Evolutionary conservation across 805 yeast species (phyloP).

Genomic region (Metschnikowia sp.): DNA sequence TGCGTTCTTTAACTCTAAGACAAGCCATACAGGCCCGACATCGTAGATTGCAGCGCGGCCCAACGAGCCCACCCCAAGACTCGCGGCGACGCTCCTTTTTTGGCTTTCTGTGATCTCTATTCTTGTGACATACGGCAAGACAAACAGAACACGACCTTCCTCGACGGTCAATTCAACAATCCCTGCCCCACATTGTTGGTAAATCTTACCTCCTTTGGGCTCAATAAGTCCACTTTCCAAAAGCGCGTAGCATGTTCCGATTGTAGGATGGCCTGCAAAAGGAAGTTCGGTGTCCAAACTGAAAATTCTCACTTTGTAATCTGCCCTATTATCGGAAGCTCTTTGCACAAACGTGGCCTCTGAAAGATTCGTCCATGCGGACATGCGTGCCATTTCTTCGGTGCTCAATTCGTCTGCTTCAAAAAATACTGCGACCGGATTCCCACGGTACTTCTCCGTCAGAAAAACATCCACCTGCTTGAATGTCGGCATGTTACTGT

Average conservation of each 20-base stretch:
- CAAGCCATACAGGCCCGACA: constrained; percentile 50
- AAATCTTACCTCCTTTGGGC: constrained; percentile 23
- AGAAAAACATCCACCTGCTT: constrained; percentile 46
- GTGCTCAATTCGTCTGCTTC: constrained; percentile 37
- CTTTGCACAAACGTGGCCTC: constrained; percentile 53
- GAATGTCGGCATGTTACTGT: constrained; percentile 14
- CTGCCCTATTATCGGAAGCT: constrained; percentile 37
- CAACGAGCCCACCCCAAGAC: constrained; percentile 9
- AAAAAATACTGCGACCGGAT: constrained; percentile 54
- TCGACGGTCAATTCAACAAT: constrained; percentile 32
- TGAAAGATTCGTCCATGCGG: constrained; percentile 60
- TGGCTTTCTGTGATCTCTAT: constrained; percentile 8
- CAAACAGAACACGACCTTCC: constrained; percentile 23
- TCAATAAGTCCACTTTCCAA: constrained; percentile 34
- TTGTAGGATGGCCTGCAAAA: constrained; percentile 65
- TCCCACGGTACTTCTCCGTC: constrained; percentile 40
- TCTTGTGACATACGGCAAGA: constrained; percentile 21
- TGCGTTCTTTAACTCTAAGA: constrained; percentile 29
- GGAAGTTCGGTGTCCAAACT: constrained; percentile 47
- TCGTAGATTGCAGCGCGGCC: constrained; percentile 28
- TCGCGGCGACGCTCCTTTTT: constrained; percentile 5
- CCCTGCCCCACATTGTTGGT: constrained; percentile 48
- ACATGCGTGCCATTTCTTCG: constrained; percentile 44
- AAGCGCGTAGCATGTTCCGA: constrained; percentile 50
- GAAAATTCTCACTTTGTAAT: constrained; percentile 50